Conservation (phyloP, 768 basidiomycete species). For the Cystoderma amianthinum region DNA sequence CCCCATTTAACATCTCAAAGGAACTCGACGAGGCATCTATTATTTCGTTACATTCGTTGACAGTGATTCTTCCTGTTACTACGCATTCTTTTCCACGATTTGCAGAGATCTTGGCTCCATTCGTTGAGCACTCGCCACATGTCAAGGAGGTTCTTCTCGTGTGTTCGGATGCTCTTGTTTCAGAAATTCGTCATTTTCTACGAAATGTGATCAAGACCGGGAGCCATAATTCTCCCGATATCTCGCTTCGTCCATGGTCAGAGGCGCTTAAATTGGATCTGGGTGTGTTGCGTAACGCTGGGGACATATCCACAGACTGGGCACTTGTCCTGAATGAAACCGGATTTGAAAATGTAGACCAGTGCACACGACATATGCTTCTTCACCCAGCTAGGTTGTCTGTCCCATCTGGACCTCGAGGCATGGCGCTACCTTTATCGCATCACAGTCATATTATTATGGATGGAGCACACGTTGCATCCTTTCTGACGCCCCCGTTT, state of each 20-base stretch:
- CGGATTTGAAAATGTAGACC: constrained; percentile 29
- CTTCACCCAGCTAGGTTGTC: constrained; percentile 25
- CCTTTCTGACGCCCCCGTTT: constrained; percentile 58
- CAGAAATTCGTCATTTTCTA: constrained; percentile 26
- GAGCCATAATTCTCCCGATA: constrained; percentile 27
- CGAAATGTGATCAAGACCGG: constrained; percentile 21
- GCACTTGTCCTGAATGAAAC: constrained; percentile 43
- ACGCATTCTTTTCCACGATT: constrained; percentile 23
- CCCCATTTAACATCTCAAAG: background rate
- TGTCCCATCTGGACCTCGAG: constrained; percentile 36
- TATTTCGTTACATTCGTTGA: constrained; percentile 26
- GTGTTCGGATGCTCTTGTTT: constrained; percentile 29
- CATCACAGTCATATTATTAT: too few species aligned
- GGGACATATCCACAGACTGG: constrained; percentile 38
- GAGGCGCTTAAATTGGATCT: background rate
- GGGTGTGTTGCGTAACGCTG: constrained; percentile 23
- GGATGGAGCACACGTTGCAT: constrained; percentile 26
- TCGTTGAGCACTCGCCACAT: constrained; percentile 25
- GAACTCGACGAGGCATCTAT: background rate
- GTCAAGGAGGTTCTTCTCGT: constrained; percentile 42
- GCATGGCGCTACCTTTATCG: too few species aligned
- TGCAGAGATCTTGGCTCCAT: constrained; percentile 24
- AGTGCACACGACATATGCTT: constrained; percentile 27
- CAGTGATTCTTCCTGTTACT: constrained; percentile 43
- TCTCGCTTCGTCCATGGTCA: constrained; percentile 25